These are phyloP conservation scores for Nemania sp. DNA, from an alignment of 2,329 filamentous ascomycete genomes.

Conservation along the genomic window DNA sequence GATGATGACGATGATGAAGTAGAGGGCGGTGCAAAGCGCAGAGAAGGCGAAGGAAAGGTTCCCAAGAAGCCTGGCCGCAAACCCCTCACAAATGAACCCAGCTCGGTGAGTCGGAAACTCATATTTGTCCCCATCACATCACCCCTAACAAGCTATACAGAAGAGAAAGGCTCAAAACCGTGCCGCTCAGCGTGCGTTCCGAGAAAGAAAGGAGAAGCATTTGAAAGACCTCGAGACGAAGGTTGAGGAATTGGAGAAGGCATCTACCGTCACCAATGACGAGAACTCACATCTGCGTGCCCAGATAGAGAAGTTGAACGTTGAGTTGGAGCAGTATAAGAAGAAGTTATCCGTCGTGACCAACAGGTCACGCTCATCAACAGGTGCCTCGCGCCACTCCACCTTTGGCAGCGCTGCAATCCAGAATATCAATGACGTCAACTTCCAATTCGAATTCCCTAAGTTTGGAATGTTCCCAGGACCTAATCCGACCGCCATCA, in stretches of 20 bases:
- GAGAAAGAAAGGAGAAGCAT: slow-evolving; percentile 93
- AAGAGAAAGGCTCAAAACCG: slow-evolving; percentile 96
- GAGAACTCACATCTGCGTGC: slow-evolving; percentile 83
- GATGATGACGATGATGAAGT: slow-evolving; percentile 69
- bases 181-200: slow-evolving; percentile 89
- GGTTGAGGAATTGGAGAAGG: slow-evolving; percentile 77
- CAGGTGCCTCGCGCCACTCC: slow-evolving; percentile 43
- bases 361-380: slow-evolving; percentile 36
- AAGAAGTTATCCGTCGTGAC: slow-evolving; percentile 73
- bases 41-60: slow-evolving; percentile 81
- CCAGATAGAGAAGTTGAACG: slow-evolving; percentile 86
- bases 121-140: slow-evolving; percentile 16
- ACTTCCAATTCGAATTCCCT: slow-evolving; percentile 95
- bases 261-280: slow-evolving; percentile 78
- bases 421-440: slow-evolving; percentile 71
- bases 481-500: slow-evolving; percentile 36
- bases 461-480: slow-evolving; percentile 80
- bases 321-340: slow-evolving; percentile 87
- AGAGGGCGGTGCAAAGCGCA: slow-evolving; percentile 63
- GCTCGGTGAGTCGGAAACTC: slow-evolving; percentile 72
- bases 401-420: slow-evolving; percentile 54
- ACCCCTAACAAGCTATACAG: slow-evolving; percentile 52
- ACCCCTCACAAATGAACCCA: slow-evolving; percentile 92
- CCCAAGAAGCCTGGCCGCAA: slow-evolving; percentile 97
- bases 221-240: slow-evolving; percentile 82